Evolutionary conservation across 2,329 filamentous ascomycete genomes (phyloP).

Genomic region (Diaporthe ilicicola): DNA sequence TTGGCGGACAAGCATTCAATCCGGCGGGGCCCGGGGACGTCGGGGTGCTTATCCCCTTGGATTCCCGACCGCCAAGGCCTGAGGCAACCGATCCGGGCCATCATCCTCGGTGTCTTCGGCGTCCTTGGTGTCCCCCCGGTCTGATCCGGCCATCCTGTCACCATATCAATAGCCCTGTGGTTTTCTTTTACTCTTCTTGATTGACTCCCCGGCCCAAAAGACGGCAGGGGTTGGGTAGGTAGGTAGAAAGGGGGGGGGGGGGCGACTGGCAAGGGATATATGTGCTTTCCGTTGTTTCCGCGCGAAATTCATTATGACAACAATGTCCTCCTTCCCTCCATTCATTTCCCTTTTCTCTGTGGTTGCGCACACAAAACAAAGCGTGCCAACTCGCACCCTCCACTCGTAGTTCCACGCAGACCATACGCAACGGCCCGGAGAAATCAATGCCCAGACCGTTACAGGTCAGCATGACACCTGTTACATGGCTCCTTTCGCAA

Average conservation of each 20-base stretch:
- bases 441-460: not conserved
- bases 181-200: conserved; percentile 1
- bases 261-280: conserved; percentile 33
- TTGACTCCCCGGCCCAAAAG: not conserved
- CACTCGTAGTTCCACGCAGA: conserved; percentile 8
- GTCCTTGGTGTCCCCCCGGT: not conserved
- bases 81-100: not conserved
- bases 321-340: conserved; percentile 24
- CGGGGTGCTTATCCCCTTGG: not conserved
- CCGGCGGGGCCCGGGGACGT: not conserved
- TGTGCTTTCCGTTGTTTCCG: conserved; percentile 33
- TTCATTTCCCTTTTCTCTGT: not conserved
- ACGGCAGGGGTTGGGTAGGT: not conserved
- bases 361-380: conserved; percentile 5
- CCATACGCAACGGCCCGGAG: not conserved
- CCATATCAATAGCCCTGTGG: not conserved
- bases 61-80: not conserved
- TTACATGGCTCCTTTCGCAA: conserved; percentile 29
- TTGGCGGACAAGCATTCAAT: too few relatives aligned
- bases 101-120: not conserved
- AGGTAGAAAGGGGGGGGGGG: not conserved
- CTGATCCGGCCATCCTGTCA: not conserved
- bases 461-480: conserved; percentile 3
- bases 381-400: not conserved
- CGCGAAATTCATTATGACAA: conserved; percentile 32